Percentiles rank a stretch among this genome's conserved stretches.
These are phyloP conservation scores for Plantago major DNA, from an alignment of 257 asterid species.

Conservation along the genomic window DNA sequence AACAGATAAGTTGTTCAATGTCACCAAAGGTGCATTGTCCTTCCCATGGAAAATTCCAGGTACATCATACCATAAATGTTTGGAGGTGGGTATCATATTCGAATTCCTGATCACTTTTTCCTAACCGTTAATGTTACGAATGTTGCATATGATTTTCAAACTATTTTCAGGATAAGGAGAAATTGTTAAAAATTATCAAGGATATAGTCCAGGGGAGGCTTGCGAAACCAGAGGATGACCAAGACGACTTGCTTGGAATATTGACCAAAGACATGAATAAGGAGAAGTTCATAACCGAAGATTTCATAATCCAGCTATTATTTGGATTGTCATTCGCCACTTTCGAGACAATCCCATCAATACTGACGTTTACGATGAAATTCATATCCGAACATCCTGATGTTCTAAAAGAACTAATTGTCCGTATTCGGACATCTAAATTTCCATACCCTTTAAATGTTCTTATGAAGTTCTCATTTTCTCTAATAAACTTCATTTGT, in stretches of 20 bases:
- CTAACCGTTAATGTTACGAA: not conserved
- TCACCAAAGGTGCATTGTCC: slow-evolving; percentile 14
- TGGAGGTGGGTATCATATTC: slow-evolving; percentile 18
- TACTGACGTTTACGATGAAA: slow-evolving; percentile 15
- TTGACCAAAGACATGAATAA: slow-evolving; percentile 16
- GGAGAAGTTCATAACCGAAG: slow-evolving; percentile 17
- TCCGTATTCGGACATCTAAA: not conserved
- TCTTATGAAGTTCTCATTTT: not conserved
- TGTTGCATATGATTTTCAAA: too few relatives aligned
- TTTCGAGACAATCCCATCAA: slow-evolving; percentile 15
- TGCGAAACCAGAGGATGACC: too few relatives aligned
- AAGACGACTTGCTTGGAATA: slow-evolving; percentile 17
- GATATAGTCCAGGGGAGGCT: slow-evolving; percentile 8
- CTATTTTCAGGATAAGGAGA: slow-evolving; percentile 15
- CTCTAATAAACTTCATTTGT: not conserved
- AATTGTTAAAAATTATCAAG: not conserved
- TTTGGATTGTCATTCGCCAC: slow-evolving; percentile 7
- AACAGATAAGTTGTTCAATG: not conserved
- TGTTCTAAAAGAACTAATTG: slow-evolving; percentile 18
- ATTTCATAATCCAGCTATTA: slow-evolving; percentile 12
- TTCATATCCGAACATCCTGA: slow-evolving; percentile 23
- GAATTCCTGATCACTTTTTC: not conserved
- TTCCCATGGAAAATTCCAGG: slow-evolving; percentile 36
- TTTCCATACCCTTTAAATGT: not conserved
- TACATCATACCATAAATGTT: slow-evolving; percentile 21